phyloP scores from a whole-genome alignment of 306 rosid genomes.

The Alnus rubra region DNA sequence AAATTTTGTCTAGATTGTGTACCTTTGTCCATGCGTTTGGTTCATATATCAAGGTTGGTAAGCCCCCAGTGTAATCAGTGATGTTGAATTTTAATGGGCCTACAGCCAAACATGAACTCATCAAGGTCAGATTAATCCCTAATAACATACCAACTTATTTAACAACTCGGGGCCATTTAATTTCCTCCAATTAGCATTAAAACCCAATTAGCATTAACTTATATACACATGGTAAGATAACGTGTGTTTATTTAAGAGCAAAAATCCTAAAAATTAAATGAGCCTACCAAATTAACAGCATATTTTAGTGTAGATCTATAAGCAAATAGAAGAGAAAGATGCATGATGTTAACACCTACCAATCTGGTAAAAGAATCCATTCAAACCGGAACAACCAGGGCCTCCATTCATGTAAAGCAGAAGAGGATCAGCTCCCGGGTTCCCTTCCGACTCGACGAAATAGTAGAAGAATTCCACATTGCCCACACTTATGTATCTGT shows the following conservation, averaged over 20 bases:
- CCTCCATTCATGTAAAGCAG: conserved; percentile 28
- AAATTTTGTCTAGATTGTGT: background rate
- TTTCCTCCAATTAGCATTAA: too few relatives aligned
- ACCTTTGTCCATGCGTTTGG: conserved; percentile 25
- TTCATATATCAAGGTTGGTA: conserved; percentile 24
- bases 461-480: conserved; percentile 24
- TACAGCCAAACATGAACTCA: background rate
- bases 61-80: conserved; percentile 17
- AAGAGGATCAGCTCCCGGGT: conserved; percentile 21
- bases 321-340: background rate
- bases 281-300: background rate
- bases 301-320: background rate
- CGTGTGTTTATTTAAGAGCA: background rate
- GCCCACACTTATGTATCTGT: conserved; percentile 24
- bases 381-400: conserved; percentile 27
- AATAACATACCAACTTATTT: background rate
- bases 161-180: too few relatives aligned
- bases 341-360: background rate
- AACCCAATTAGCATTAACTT: too few relatives aligned
- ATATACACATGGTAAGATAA: too few relatives aligned
- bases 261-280: background rate
- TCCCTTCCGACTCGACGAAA: conserved; percentile 21
- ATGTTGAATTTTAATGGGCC: conserved; percentile 30
- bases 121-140: background rate
- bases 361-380: conserved; percentile 28